Evolutionary conservation across 192 early-diverging fungal genomes (phyloP).

Genomic region (Coemansia sp.): DNA sequence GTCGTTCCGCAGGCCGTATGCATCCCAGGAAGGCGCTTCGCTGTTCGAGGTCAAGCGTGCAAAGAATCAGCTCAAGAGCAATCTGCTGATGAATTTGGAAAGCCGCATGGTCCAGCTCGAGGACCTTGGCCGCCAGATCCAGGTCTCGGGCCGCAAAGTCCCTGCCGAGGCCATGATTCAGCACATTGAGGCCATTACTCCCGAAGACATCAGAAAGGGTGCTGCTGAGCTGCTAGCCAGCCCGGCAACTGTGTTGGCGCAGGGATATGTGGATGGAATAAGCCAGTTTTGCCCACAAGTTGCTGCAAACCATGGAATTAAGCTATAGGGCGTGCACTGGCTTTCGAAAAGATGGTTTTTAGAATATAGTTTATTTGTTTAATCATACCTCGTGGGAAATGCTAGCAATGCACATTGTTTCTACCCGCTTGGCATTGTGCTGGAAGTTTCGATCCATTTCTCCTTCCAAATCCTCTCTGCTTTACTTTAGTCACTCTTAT

Average conservation of each 20-base stretch:
- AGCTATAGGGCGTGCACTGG: background rate
- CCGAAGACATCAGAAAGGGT: constrained; percentile 75
- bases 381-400: background rate
- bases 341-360: too few species aligned
- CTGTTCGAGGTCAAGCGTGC: constrained; percentile 74
- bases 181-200: constrained; percentile 75
- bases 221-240: constrained; percentile 65
- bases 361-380: background rate
- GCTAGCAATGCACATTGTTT: background rate
- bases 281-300: constrained; percentile 38
- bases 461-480: background rate
- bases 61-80: constrained; percentile 94
- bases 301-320: constrained; percentile 31
- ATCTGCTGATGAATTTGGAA: constrained; percentile 92
- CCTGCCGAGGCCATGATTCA: constrained; percentile 73
- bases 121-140: constrained; percentile 87
- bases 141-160: constrained; percentile 70
- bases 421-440: background rate
- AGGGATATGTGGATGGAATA: constrained; percentile 58
- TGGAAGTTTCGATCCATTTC: background rate
- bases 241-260: constrained; percentile 65
- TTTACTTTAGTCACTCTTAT: background rate
- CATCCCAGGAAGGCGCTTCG: constrained; percentile 40
- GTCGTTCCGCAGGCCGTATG: constrained; percentile 32
- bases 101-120: constrained; percentile 91